Base-by-base conservation (phyloP, 2,329 filamentous ascomycete genomes). In the Teratosphaeriaceae sp. region DNA sequence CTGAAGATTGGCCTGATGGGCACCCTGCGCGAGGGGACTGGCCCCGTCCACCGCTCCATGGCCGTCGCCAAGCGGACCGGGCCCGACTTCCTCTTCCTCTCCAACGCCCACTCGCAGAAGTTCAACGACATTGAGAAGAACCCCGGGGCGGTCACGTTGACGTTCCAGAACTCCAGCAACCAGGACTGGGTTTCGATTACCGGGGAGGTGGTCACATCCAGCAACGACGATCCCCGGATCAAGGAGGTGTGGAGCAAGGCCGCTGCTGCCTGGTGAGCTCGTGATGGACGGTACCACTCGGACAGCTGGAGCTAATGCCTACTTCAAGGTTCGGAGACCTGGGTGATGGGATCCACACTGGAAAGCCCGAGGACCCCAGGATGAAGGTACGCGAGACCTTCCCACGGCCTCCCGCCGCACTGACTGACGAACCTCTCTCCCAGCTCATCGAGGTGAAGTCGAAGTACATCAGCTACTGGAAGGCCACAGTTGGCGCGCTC, bases 11-110 rank as follows among this genome's bases (percentile, higher is more conserved):
- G 65, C 44, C 63, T 70, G 45, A 49, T 71, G 20, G 64, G 57
- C 47, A 69, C 68, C 15, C 66, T 66, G 51, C 60, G 68, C 21
- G 57, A 63, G 21, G 64, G 64, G 24, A 54, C 67, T 23, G 68
- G 68, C 56, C 67, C 67, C 11, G 65, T 70, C 23, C 64, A 64
- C 27, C 68, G 71, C 47, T 66, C 67, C 43, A 74, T 74, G 71
- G 69, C 65, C 36, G 55, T 72, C 22, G 67, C 68, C 42, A 68
- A 86, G 82, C 63, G 86, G 41, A 51, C 54, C 38, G 71, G 72
- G 9, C 71, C 71, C 5, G 70, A 75, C 55, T 70, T 74, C 55
- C 64, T 73, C 49, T 74, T 72, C 62, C 65, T 74, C 37, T 58
- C 68, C 54, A 74, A 74, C 61, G 57, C 53, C 16, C 61, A 73